These are phyloP conservation scores for Saturnispora halmiae DNA, from an alignment of 805 yeast species.

Conservation along the genomic window DNA sequence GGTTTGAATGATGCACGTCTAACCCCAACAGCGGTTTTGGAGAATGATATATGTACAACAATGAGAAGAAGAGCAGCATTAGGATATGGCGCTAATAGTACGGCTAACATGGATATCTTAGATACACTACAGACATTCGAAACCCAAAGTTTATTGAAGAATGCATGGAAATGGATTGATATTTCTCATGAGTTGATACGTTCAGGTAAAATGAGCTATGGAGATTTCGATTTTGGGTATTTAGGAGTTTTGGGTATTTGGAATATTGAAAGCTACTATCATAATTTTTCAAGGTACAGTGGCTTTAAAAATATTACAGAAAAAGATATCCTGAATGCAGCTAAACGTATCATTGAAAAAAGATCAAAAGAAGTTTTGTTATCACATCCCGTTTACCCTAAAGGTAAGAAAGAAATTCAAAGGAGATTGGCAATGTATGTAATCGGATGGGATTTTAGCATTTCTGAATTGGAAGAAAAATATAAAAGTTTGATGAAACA, in stretches of 20 bases:
- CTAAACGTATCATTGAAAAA: constrained; percentile 39
- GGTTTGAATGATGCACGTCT: constrained; percentile 22
- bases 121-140: constrained; percentile 43
- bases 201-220: constrained; percentile 58
- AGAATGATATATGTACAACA: constrained; percentile 63
- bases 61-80: constrained; percentile 62
- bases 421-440: constrained; percentile 72
- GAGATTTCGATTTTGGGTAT: constrained; percentile 70
- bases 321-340: constrained; percentile 39
- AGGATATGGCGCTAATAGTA: constrained; percentile 67
- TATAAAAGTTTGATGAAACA: constrained; percentile 44
- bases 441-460: constrained; percentile 84
- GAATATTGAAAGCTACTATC: constrained; percentile 56
- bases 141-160: constrained; percentile 50
- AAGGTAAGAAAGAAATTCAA: constrained; percentile 46
- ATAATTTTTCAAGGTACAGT: constrained; percentile 33
- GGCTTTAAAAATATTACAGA: constrained; percentile 28
- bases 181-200: constrained; percentile 58
- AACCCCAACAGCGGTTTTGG: constrained; percentile 26
- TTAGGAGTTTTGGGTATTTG: constrained; percentile 87
- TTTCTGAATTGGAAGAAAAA: constrained; percentile 64
- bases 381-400: constrained; percentile 33
- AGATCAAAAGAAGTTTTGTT: constrained; percentile 37
- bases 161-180: constrained; percentile 89
- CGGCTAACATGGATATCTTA: constrained; percentile 49